Evolutionary conservation across 1,284 basidiomycete genomes (phyloP), one percentile per base, ranked within the genome.

Genomic region (Sporisorium scitamineum): DNA sequence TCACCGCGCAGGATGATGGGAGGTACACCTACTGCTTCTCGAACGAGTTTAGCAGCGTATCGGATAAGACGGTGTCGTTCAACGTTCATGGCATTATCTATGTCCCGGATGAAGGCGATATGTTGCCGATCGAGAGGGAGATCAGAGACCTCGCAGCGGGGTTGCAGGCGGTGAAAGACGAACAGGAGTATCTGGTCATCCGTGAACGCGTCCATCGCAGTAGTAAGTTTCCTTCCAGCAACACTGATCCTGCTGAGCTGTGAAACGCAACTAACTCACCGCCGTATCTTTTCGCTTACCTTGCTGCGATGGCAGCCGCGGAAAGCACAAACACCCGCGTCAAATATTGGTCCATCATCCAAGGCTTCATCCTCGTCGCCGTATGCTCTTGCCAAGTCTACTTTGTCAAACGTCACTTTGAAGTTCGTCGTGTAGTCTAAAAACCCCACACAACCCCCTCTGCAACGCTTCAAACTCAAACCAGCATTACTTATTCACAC

Each of bases 61-160:
- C 93, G 48, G 93, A 96, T 87, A 99, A 99, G 87, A 92, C 94
- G 71, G 91, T 99, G 84, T 97, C 95, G 86, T 99, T 99, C 89
- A 99, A 99, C 85, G 96, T 99, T 5, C 97, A 99, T 82, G 97
- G 97, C 29, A 91, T 98, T 55, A 93, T 99, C 70, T 99, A 94
- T 82, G 90, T 96, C 29, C 90, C 90, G 50, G 94, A 94, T 76
- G 93, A 94, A 78, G 93, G 93, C 89, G 75, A 71, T 87, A 82
- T 85, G 61, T 54, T 73, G 48, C 97, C 97, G 2, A 94, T 99
- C 65, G 97, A 99, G 86, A 91, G 92, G 54, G 96, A 99, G 88
- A 95, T 99, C 70, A 91, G 97, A 31, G 88, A 90, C 47, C 87
- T 99, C n/a, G 91, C 94, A 6, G 90, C 91, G 53, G 94, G 92